A percentile compares a stretch with the other conserved stretches of the same genome.
phyloP scores from a whole-genome alignment of 345 rosid genomes.

The Moricandia arvensis region DNA sequence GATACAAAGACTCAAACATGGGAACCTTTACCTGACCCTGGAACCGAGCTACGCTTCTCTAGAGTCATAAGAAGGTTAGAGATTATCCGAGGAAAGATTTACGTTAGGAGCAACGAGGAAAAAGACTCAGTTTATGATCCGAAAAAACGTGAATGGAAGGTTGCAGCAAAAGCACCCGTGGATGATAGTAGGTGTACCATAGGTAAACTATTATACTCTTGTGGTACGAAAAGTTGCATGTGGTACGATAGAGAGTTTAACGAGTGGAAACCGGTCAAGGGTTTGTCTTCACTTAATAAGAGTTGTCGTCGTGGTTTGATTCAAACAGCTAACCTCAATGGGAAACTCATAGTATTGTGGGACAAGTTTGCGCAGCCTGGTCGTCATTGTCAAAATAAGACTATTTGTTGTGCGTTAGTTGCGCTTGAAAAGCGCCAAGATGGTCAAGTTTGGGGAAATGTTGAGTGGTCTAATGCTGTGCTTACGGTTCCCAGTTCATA shows the following conservation, averaged over 20 bases:
- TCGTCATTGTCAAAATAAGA: background rate
- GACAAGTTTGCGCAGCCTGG: background rate
- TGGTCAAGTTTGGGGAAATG: background rate
- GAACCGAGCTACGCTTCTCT: background rate
- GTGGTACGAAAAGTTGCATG: background rate
- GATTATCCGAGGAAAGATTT: background rate
- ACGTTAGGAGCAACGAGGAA: background rate
- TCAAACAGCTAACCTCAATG: background rate
- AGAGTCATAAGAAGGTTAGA: background rate
- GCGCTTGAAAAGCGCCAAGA: background rate
- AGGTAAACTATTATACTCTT: background rate
- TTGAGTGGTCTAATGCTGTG: background rate
- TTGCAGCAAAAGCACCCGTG: background rate
- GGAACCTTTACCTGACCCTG: background rate
- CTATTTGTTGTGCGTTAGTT: background rate
- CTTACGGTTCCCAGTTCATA: background rate
- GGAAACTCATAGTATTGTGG: background rate
- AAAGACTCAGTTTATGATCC: constrained; percentile 19
- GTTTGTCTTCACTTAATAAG: background rate
- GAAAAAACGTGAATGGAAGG: background rate
- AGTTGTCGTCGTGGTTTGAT: background rate
- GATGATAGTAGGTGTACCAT: background rate
- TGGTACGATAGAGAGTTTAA: background rate
- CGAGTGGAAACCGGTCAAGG: background rate
- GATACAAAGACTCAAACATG: background rate